Evolutionary conservation across 2,329 filamentous ascomycete genomes (phyloP), one percentile per base, ranked within the genome.

Genomic region (Metarhizium album): DNA sequence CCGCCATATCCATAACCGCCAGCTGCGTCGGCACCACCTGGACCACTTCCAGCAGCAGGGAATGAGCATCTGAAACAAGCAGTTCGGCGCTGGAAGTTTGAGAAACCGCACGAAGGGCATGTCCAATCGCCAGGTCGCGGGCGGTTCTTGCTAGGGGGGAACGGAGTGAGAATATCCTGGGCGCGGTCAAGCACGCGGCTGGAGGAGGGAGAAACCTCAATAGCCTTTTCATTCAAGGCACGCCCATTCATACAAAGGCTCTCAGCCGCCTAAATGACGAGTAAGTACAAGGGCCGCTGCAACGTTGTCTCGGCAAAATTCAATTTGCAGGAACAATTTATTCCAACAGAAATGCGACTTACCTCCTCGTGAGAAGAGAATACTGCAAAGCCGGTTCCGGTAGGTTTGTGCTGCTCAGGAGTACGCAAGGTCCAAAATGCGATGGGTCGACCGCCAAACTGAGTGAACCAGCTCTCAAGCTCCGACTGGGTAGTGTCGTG

Each of bases 341-440:
- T 8, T 2, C n/a, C 7, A 9, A 16, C 2, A 5, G 7, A 24
- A 13, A 43, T 23, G 40, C 13, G 52, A 75, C 83, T 73, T 74
- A 95, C 90, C 84, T 98, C 93, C 76, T 98, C 93, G 65, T 98
- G 93, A 45, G 91, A 97, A 56, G 93, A 97, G 67, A 98, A 98
- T 51, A 98, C 91, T 47, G 93, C 93, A 70, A 98, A 98, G 49
- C 93, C 93, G 50, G 91, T 95, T 42, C 93, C 93, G 9, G 93
- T 98, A n/a, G 93, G 93, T 76, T 98, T 98, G 72, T 97, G 93
- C 72, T 97, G 93, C 70, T 98, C 93, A 3, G 93, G 93, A 14
- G 93, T 98, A 55, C 91, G 87, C 47, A 98, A 79, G 18, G 93
- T 98, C 93, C 93, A 98, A 73, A 98, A 98, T 20, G 93, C 93